Evolutionary conservation across 2,329 filamentous ascomycete species (phyloP), one percentile per base, ranked within the genome.

Genomic region (Macrophomina phaseolina): DNA sequence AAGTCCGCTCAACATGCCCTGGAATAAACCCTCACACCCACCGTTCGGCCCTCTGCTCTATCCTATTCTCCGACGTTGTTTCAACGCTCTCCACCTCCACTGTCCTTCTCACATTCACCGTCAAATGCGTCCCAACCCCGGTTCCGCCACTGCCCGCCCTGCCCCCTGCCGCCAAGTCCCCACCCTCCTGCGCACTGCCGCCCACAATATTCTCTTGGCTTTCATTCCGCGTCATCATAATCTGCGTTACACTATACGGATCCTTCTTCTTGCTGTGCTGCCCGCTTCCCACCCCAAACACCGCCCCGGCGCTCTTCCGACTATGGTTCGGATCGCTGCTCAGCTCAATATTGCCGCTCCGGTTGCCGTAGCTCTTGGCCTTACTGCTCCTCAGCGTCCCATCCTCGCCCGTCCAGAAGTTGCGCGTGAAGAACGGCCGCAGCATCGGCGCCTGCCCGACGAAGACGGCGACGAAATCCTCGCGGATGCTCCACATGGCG

Each of bases 401-500:
- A 23, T 64, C 36, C 1, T 64, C 40, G n/a, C 58, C 51, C 14
- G 28, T 66, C 70, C 70, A 71, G 53, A 69, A 72, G 18, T 67
- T 64, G 38, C 62, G 55, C n/a, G 68, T 69, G 55, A 72, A 69
- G n/a, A 72, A 14, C 40, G 78, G 77, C 1, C 72, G 71, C 0
- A 79, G 69, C 70, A 81, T 77, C 2, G 78, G 78, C 0, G 77
- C 75, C 48, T 80, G 76, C 3, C 76, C 77, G 1, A 79, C 76
- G 2, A 79, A 73, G 48, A 80, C 74, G 4, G 76, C 77, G 8
- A 80, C 75, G 18, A 77, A 73, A 64, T 79, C 77, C 67, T 81
- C 78, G 16, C 78, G 75, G 38, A 77, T 75, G 1, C 77, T 79
- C 79, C 79, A 81, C n/a, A 81, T 73, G 0, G 79, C 78, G 5